A percentile compares a stretch with the other conserved stretches of the same genome.
Evolutionary conservation across 495 filamentous ascomycete species (phyloP).

Genomic region (Lophiotrema nucula): DNA sequence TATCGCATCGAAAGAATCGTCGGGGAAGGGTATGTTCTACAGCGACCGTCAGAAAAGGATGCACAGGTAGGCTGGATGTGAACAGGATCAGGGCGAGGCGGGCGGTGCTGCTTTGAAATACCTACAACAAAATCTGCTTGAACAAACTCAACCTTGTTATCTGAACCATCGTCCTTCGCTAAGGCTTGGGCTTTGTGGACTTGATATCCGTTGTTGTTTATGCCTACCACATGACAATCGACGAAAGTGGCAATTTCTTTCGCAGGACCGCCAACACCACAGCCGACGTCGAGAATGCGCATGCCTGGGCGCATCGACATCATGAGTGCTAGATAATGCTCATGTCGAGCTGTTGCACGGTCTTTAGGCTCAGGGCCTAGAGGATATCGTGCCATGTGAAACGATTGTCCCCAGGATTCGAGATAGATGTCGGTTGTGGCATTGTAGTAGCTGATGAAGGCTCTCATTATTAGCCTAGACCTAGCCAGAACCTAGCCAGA

Average conservation of each 20-base stretch:
- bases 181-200: conserved; percentile 91
- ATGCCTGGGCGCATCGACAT: conserved; percentile 83
- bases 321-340: conserved; percentile 93
- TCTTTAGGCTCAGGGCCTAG: conserved; percentile 74
- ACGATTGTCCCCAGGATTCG: conserved; percentile 90
- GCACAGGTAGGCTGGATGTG: no score
- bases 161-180: conserved; percentile 75
- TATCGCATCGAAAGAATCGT: conserved; percentile 89
- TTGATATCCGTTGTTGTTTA: conserved; percentile 99
- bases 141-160: conserved; percentile 78
- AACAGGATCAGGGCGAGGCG: no score
- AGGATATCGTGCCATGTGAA: conserved; percentile 98
- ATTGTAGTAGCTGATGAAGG: conserved; percentile 94
- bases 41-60: conserved; percentile 1
- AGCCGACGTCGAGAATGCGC: conserved; percentile 94
- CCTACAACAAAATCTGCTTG: conserved; percentile 97
- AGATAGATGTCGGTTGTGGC: conserved; percentile 96
- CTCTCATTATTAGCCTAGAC: no score
- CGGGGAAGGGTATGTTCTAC: conserved; percentile 92
- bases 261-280: conserved; percentile 96
- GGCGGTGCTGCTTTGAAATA: neutral
- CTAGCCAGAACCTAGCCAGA: no score
- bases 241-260: conserved; percentile 96
- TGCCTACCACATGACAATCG: conserved; percentile 79
- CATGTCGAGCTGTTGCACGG: conserved; percentile 94